These are phyloP conservation scores for Cryphonectria radicalis DNA, from an alignment of 2,329 filamentous ascomycete species.

Conservation along the genomic window DNA sequence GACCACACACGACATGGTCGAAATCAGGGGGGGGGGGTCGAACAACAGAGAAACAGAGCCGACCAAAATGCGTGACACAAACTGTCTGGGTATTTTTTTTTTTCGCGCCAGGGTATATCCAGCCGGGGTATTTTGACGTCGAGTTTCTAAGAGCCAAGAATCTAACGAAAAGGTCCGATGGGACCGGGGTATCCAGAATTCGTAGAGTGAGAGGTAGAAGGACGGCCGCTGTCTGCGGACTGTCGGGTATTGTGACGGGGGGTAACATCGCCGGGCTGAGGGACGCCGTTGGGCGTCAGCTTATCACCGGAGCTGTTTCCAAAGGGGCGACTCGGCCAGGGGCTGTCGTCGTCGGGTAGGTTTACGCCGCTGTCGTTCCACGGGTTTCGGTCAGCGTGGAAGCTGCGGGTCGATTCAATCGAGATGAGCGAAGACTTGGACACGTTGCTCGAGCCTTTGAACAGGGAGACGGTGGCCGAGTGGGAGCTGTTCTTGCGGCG, in stretches of 20 bases:
- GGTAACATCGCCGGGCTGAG: slow-evolving; percentile 79
- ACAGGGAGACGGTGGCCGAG: slow-evolving; percentile 80
- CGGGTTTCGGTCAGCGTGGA: slow-evolving; percentile 88
- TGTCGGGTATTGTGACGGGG: slow-evolving; percentile 82
- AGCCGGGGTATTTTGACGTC: slow-evolving; percentile 59
- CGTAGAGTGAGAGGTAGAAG: slow-evolving; percentile 92
- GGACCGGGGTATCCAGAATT: slow-evolving; percentile 95
- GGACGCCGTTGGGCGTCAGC: slow-evolving; percentile 58
- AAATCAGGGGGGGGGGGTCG: slow-evolving; percentile 41
- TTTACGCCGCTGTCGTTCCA: slow-evolving; percentile 99
- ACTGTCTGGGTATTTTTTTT: slow-evolving; percentile 52
- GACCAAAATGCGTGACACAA: slow-evolving; percentile 52
- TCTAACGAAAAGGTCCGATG: slow-evolving; percentile 89
- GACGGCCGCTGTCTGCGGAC: slow-evolving; percentile 89
- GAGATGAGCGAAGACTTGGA: slow-evolving; percentile 96
- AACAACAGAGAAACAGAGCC: slow-evolving; percentile 43
- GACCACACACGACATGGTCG: slow-evolving; percentile 33
- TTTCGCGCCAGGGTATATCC: slow-evolving; percentile 68
- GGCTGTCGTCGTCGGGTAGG: slow-evolving; percentile 82
- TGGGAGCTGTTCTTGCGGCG: slow-evolving; percentile 92
- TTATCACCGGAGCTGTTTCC: slow-evolving; percentile 69
- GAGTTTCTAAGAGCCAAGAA: slow-evolving; percentile 47
- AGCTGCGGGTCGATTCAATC: slow-evolving; percentile 91
- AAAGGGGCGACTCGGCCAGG: slow-evolving; percentile 65
- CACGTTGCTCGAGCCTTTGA: slow-evolving; percentile 88